A percentile compares a stretch with the other conserved stretches of the same genome.
Conservation (phyloP, 2,329 filamentous ascomycete genomes). For the Paracorniculantispora psalliotae region DNA sequence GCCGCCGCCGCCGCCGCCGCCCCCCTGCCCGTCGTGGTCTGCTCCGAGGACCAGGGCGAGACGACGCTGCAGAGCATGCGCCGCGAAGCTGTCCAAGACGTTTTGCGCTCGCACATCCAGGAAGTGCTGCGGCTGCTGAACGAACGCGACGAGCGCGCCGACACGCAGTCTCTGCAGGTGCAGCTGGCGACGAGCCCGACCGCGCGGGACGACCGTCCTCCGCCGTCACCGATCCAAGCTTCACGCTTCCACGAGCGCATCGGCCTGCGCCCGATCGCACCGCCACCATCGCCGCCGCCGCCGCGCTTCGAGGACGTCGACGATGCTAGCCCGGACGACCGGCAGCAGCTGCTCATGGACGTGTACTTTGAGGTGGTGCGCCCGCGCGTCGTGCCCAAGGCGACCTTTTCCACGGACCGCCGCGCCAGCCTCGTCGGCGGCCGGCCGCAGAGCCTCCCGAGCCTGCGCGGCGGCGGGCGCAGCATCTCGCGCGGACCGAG, state of each 20-base stretch:
- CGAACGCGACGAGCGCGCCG: conserved; percentile 27
- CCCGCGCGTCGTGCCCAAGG: conserved; percentile 32
- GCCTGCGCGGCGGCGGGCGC: conserved; percentile 5
- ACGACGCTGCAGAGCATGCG: conserved; percentile 21
- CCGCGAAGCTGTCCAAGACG: conserved; percentile 37
- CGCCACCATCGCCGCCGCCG: conserved; percentile 13
- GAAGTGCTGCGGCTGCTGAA: conserved; percentile 44
- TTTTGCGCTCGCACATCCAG: conserved; percentile 46
- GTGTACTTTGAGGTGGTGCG: conserved; percentile 47
- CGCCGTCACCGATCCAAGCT: conserved; percentile 16
- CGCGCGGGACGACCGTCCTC: not conserved
- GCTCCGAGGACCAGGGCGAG: conserved; percentile 12
- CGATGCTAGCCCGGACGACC: conserved; percentile 41
- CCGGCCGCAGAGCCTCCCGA: conserved; percentile 21
- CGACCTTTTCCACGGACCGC: conserved; percentile 24
- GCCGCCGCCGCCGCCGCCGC: not conserved
- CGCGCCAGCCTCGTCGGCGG: conserved; percentile 21
- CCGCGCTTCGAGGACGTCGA: conserved; percentile 42
- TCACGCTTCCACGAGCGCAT: not conserved
- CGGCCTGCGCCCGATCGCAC: no score
- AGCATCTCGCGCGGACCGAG: conserved; percentile 3
- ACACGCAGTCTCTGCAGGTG: conserved; percentile 19
- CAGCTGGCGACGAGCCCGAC: conserved; percentile 3
- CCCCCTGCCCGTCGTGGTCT: conserved; percentile 1
- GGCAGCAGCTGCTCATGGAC: conserved; percentile 46